Base-by-base conservation (phyloP, 768 basidiomycete species). In the Pleurotus pulmonarius region DNA sequence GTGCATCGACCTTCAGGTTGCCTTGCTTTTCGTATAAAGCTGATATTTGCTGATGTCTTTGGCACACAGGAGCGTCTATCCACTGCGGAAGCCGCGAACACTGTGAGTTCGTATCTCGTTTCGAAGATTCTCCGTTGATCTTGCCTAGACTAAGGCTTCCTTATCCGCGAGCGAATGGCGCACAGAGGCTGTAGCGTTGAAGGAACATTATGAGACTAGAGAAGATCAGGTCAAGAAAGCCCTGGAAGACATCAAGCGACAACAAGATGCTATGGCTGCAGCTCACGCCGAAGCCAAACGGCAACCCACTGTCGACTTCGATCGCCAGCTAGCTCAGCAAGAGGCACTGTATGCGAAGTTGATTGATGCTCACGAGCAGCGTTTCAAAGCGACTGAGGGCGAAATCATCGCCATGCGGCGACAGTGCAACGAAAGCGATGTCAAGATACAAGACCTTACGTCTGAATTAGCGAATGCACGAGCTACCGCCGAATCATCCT, bases 11-110 rank as follows among this genome's bases (percentile, higher is more conserved):
- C 59, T 64, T 13, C 57, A 61, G 61, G 63, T 61, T 34, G 26
- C 22, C 2, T 3, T 7, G 18, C 22, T 34, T 34, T 34, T 34
- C 29, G 7, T 34, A 34, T 8, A 34, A 34, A 8, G 29, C 8
- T 34, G 29, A 34, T 34, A 8, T 34, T 34, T 34, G 29, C 29
- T 46, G 47, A 52, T 34, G 7, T 5, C 22, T 34, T 22, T 46
- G 12, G 11, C 22, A 4, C 22, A 4, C 39, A 78, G 77, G 76
- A 80, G 56, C 73, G 74, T 41, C 59, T 78, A 43, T 57, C 70
- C 7, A 57, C 62, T 24, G 51, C 70, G 8, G 76, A 81, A 60
- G 67, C 64, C 15, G 57, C 68, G 4, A 68, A 70, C 59, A 66
- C 74, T 4, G 78, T 78, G 58, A 34, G 71, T 63, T 56, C 9